Percentiles rank a stretch among this genome's conserved stretches.
Conservation (phyloP, 2,329 filamentous ascomycete genomes). For the Arthroderma uncinatum region DNA sequence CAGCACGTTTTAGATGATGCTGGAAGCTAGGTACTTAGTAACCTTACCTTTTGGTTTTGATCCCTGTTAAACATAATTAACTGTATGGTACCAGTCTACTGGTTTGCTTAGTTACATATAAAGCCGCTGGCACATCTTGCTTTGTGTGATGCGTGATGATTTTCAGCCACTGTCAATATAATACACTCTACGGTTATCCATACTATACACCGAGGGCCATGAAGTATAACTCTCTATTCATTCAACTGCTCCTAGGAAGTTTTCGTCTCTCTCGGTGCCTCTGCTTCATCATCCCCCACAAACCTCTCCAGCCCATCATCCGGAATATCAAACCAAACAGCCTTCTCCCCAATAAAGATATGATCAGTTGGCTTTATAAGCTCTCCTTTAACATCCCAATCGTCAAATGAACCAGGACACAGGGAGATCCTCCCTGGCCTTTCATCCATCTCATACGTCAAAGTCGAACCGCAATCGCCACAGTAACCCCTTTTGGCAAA, state of each 20-base stretch:
- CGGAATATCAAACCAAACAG: constrained; percentile 29
- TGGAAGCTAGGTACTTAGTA: background rate
- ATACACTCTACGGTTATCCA: too few species aligned
- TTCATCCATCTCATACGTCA: constrained; percentile 35
- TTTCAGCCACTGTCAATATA: too few species aligned
- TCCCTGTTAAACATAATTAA: background rate
- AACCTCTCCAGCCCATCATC: constrained; percentile 27
- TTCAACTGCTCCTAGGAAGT: background rate
- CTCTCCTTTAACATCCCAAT: constrained; percentile 26
- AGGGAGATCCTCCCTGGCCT: constrained; percentile 25
- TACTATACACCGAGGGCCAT: too few species aligned
- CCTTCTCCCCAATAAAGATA: constrained; percentile 37
- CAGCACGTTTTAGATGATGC: constrained; percentile 71
- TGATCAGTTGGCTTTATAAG: constrained; percentile 25
- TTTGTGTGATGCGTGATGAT: background rate
- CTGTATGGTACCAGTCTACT: background rate
- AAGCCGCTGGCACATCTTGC: background rate
- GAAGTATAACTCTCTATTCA: too few species aligned
- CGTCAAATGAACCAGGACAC: constrained; percentile 34
- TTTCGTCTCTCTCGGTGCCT: background rate
- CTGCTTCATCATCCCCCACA: constrained; percentile 2
- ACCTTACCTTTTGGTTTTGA: background rate
- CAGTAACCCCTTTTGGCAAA: constrained; percentile 37
- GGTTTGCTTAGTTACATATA: background rate
- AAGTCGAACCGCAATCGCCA: constrained; percentile 36